These are phyloP conservation scores for Diaporthe ilicicola DNA, from an alignment of 2,329 filamentous ascomycete species.

Conservation along the genomic window DNA sequence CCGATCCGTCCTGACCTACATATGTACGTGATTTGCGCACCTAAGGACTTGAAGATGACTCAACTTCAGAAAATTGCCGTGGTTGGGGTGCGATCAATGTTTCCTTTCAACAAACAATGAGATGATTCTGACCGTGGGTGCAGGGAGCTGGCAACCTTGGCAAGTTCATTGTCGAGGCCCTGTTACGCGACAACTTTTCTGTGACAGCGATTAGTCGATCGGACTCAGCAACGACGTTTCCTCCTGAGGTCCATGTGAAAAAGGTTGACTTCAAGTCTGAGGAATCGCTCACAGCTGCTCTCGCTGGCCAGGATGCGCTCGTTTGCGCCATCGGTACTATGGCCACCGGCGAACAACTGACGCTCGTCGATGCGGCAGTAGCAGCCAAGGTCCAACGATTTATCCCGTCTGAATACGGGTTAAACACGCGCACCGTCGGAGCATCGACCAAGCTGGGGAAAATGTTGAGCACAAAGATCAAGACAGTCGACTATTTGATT, in stretches of 20 bases:
- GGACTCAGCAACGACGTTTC: constrained; percentile 48
- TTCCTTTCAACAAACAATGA: too few species aligned
- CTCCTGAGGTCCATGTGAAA: constrained; percentile 50
- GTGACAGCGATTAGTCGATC: constrained; percentile 60
- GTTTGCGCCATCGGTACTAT: constrained; percentile 57
- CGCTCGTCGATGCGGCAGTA: constrained; percentile 63
- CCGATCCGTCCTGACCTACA: too few species aligned
- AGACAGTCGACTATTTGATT: constrained; percentile 58
- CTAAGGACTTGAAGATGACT: not conserved
- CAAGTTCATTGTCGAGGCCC: constrained; percentile 39
- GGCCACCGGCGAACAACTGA: constrained; percentile 53
- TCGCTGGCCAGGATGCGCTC: constrained; percentile 63
- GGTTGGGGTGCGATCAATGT: not conserved
- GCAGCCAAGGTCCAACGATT: constrained; percentile 65
- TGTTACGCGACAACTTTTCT: constrained; percentile 50
- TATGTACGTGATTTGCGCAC: not conserved
- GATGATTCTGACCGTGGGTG: not conserved
- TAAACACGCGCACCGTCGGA: constrained; percentile 39
- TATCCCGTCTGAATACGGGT: constrained; percentile 63
- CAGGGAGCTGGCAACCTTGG: constrained; percentile 47
- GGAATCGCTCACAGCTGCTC: constrained; percentile 52
- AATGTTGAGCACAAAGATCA: constrained; percentile 40
- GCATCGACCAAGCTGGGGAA: constrained; percentile 19
- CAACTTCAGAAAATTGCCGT: not conserved
- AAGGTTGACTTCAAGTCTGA: constrained; percentile 54